phyloP scores from a whole-genome alignment of 140 eudicot genomes.

The Anethum foeniculum region DNA sequence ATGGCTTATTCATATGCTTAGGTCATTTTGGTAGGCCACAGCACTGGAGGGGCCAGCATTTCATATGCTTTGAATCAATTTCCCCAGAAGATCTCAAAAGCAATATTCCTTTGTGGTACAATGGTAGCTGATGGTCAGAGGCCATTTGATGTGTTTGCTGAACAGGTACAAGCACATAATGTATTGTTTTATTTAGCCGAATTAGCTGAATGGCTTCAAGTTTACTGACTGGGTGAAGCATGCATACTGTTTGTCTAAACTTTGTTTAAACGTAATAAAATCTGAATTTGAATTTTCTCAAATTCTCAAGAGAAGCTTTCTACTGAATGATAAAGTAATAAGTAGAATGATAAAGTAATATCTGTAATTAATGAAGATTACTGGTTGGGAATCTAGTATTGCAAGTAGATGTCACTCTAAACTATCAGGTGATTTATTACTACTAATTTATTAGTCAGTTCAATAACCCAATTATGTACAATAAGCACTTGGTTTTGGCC shows the following conservation, averaged over 20 bases:
- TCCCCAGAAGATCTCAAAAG: conserved; percentile 71
- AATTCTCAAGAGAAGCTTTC: too few species aligned
- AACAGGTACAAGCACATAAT: conserved; percentile 35
- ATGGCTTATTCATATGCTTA: conserved; percentile 20
- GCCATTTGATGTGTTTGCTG: conserved; percentile 86
- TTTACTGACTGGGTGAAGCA: background rate
- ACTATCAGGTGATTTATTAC: background rate
- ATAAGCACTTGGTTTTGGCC: background rate
- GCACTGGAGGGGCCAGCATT: conserved; percentile 88
- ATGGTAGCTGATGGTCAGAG: conserved; percentile 86
- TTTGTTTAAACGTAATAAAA: too few species aligned
- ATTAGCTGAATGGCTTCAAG: background rate
- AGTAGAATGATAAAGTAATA: too few species aligned
- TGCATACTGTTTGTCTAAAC: background rate
- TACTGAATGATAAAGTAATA: background rate
- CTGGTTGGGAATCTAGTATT: background rate
- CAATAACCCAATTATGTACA: background rate
- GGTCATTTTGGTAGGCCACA: conserved; percentile 93
- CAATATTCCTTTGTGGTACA: conserved; percentile 73
- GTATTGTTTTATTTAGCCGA: too few species aligned
- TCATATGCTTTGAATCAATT: conserved; percentile 82
- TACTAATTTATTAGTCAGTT: background rate
- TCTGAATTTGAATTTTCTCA: too few species aligned
- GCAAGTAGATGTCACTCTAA: background rate
- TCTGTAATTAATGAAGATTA: too few species aligned